These are phyloP conservation scores for Cutaneotrichosporon spelunceum DNA, from an alignment of 1,284 basidiomycete species.

Conservation along the genomic window DNA sequence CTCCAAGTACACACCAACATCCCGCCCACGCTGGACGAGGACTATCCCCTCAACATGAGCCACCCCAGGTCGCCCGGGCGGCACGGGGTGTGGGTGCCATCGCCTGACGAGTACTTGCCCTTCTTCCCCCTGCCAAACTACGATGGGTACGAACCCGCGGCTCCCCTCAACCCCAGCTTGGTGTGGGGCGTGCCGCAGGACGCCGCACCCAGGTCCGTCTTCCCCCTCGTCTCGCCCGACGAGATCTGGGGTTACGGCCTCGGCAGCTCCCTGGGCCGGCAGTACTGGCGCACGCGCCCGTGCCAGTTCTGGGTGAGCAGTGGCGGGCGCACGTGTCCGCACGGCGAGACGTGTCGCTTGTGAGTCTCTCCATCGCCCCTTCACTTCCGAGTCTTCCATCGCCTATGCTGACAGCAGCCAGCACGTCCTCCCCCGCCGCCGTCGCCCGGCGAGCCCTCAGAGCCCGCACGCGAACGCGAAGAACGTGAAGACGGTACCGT, in stretches of 20 bases:
- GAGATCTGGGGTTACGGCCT: conserved; percentile 35
- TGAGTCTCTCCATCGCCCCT: conserved; percentile 24
- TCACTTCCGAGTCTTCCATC: not conserved
- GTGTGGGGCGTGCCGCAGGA: not conserved
- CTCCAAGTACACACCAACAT: not conserved
- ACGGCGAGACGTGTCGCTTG: conserved; percentile 47
- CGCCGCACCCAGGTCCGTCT: not conserved
- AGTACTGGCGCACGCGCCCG: conserved; percentile 30
- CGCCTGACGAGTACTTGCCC: not conserved
- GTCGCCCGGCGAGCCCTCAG: not conserved
- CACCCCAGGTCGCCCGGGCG: not conserved
- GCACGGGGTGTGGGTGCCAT: not conserved
- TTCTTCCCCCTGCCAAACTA: not conserved
- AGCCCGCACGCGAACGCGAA: not conserved
- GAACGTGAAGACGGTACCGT: conserved; percentile 31
- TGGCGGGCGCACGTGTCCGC: conserved; percentile 38
- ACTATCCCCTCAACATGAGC: not conserved
- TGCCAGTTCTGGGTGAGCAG: conserved; percentile 44
- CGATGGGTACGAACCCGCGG: not conserved
- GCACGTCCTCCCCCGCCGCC: conserved; percentile 19
- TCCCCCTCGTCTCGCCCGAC: not conserved
- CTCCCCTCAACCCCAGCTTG: not conserved
- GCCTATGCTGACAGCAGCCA: conserved; percentile 20
- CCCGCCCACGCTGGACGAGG: not conserved
- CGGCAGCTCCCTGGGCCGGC: conserved; percentile 1